Conservation (phyloP, 225 moss, liverwort and hornwort species). For the Anthoceros angustus region DNA sequence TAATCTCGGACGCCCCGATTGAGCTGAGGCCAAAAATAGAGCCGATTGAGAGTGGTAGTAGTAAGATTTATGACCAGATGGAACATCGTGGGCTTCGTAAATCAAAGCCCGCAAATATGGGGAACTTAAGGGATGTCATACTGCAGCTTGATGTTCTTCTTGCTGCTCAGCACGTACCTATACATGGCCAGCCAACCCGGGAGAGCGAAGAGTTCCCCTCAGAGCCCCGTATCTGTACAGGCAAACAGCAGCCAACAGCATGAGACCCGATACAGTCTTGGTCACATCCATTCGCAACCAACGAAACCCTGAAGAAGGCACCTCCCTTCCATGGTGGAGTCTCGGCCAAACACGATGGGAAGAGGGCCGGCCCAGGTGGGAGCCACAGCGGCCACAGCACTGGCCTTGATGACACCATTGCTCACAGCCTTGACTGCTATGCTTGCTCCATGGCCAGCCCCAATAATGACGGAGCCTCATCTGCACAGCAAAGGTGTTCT, state of each 20-base stretch:
- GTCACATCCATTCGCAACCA: neutral
- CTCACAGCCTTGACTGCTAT: slow-evolving; percentile 66
- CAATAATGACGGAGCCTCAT: slow-evolving; percentile 47
- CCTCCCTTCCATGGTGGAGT: slow-evolving; percentile 63
- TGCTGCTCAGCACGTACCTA: slow-evolving; percentile 81
- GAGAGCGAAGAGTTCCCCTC: slow-evolving; percentile 52
- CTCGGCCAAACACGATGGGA: slow-evolving; percentile 86
- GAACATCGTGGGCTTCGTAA: no score
- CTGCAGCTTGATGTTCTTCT: slow-evolving; percentile 63
- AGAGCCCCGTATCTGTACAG: slow-evolving; percentile 52
- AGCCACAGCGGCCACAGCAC: slow-evolving; percentile 66
- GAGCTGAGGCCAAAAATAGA: no score
- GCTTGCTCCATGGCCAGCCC: slow-evolving; percentile 73
- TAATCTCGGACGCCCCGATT: no score
- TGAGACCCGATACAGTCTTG: neutral
- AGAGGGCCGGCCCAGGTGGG: slow-evolving; percentile 94
- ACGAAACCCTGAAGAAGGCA: slow-evolving; percentile 4
- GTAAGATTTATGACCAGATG: no score
- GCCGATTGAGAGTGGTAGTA: no score
- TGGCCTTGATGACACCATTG: slow-evolving; percentile 43
- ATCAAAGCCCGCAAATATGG: no score
- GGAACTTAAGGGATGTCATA: no score
- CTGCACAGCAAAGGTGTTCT: slow-evolving; percentile 11
- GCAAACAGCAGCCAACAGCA: slow-evolving; percentile 1
- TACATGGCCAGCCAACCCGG: slow-evolving; percentile 90